phyloP scores from a whole-genome alignment of 371 early-diverging fungal genomes.

The Cokeromyces recurvatus region DNA sequence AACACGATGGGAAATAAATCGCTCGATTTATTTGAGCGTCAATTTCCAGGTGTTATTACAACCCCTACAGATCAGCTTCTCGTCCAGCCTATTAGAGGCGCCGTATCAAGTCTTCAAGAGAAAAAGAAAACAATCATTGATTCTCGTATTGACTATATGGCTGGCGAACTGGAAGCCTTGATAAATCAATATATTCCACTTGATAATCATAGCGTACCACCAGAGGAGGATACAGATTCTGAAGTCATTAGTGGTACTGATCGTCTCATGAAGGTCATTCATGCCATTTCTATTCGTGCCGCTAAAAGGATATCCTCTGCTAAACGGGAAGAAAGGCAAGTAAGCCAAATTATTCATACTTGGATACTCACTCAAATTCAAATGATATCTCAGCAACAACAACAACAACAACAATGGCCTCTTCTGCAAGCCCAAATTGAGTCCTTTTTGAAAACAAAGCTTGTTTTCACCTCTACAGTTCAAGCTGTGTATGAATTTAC shows the following conservation, averaged over 20 bases:
- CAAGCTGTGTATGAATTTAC: conserved; percentile 16
- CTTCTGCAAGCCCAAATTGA: conserved; percentile 4
- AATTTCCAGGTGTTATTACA: conserved; percentile 14
- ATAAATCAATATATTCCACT: conserved; percentile 17
- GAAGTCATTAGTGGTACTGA: conserved; percentile 1
- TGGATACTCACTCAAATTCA: conserved; percentile 13
- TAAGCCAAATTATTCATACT: conserved; percentile 6
- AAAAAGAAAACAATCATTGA: conserved; percentile 2
- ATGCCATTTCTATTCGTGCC: conserved; percentile 10
- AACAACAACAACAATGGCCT: too few species aligned
- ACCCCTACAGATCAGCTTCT: conserved; percentile 13
- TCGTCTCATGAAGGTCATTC: conserved; percentile 2
- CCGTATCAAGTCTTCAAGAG: background rate
- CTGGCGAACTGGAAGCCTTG: conserved; percentile 6
- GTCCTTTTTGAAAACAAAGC: conserved; percentile 3
- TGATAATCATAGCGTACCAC: too few species aligned
- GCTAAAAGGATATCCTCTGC: conserved; percentile 7
- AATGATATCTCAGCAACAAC: conserved; percentile 9
- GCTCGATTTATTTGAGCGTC: conserved; percentile 12
- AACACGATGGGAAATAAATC: conserved; percentile 18
- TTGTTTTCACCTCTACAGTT: background rate
- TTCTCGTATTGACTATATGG: conserved; percentile 12
- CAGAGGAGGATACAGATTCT: background rate
- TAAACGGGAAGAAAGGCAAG: conserved; percentile 12
- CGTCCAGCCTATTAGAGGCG: too few species aligned